Base-by-base conservation (phyloP, 2,329 filamentous ascomycete genomes). In the Stachybotrys chartarum region DNA sequence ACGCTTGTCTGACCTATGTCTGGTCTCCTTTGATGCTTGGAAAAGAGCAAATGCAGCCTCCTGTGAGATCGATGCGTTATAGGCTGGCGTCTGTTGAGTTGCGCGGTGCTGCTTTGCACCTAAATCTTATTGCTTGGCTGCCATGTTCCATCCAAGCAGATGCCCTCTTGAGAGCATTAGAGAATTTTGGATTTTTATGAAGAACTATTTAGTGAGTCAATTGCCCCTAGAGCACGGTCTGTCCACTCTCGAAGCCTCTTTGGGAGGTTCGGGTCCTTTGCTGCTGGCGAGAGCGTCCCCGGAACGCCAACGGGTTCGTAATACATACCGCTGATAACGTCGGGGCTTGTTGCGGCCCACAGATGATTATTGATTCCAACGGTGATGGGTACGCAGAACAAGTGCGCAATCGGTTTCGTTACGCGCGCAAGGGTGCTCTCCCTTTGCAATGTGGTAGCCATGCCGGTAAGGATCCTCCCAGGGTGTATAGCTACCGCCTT, bases 351-450 rank as follows among this genome's bases (percentile, higher is more conserved):
- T 1, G 64, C 60, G 16, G 69, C 70, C 73, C 73, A 75, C 2
- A 76, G 60, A 61, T 74, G 70, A 56, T 70, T 72, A 55, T 58
- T 60, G 6, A 64, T 65, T 1, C 72, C 73, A 24, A 62, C 51
- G 35, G 64, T 60, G 3, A 56, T 30, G 17, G 52, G 48, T 6
- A 54, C 35, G 24, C 39, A 30, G 24, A 49, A 24, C 10, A 53
- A 32, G 7, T 30, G 51, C 35, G 24, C 54, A 32, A 56, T 16
- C n/a, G 32, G 32, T 8, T 52, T 12, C 5, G 18, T 44, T 32
- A 17, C 42, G 8, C 50, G 50, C 14, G 49, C 49, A 16, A 51
- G 12, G 24, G 24, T 35, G 18, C 30, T 55, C 42, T 49, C 45
- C 39, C 52, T 53, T 12, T 60, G 57, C 5, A 59, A 42, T 45